Percentiles rank a stretch among this genome's conserved stretches.
phyloP scores from a whole-genome alignment of 257 asterid species.

The Gentiana macrophylla region DNA sequence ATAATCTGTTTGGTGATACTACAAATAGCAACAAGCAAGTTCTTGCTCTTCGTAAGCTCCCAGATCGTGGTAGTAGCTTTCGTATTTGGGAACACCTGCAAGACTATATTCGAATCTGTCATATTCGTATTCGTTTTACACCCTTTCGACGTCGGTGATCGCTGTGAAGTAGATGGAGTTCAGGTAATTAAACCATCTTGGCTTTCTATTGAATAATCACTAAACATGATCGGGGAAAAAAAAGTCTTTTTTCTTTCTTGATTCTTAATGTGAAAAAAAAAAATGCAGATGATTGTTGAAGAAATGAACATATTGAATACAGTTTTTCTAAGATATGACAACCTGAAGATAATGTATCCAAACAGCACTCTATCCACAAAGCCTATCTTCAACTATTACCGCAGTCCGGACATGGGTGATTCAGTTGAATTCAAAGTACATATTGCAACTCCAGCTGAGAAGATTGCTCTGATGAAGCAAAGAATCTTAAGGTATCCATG shows the following conservation, averaged over 20 bases:
- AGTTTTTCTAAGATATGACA: constrained; percentile 54
- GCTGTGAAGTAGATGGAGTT: constrained; percentile 76
- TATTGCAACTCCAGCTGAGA: constrained; percentile 65
- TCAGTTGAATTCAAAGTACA: constrained; percentile 52
- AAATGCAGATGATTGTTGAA: constrained; percentile 69
- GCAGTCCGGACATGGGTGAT: constrained; percentile 89
- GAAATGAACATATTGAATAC: constrained; percentile 91
- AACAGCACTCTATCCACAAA: constrained; percentile 57
- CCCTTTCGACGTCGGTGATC: constrained; percentile 88
- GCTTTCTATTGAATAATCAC: not conserved
- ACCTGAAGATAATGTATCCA: constrained; percentile 56
- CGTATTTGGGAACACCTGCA: constrained; percentile 79
- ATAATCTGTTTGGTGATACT: constrained; percentile 56
- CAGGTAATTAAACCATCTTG: constrained; percentile 30
- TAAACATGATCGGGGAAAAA: not conserved
- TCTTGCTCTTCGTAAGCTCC: constrained; percentile 66
- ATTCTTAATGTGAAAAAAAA: not conserved
- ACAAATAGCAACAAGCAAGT: constrained; percentile 56
- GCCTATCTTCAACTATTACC: constrained; percentile 60
- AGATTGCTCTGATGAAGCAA: constrained; percentile 45
- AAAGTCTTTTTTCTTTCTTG: too few species aligned
- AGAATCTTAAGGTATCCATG: constrained; percentile 31
- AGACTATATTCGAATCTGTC: constrained; percentile 71
- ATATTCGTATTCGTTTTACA: constrained; percentile 78
- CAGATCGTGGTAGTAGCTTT: constrained; percentile 87